phyloP scores from a whole-genome alignment of 805 yeast species.

The Nakazawaea ambrosiae region DNA sequence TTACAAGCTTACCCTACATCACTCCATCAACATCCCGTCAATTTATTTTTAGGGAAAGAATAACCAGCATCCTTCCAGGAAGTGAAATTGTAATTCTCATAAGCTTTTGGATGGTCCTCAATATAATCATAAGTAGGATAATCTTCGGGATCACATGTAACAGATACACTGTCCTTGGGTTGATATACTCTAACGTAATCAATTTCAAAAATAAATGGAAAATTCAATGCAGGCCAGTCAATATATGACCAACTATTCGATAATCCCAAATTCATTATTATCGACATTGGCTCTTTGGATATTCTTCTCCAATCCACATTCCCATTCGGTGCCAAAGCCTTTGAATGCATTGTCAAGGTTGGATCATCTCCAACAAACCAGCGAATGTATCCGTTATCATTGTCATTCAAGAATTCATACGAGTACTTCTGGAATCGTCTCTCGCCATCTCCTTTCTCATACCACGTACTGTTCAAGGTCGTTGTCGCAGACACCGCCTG shows the following conservation, averaged over 20 bases:
- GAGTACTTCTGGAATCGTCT: constrained; percentile 34
- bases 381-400: constrained; percentile 32
- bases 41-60: constrained; percentile 30
- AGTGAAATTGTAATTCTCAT: constrained; percentile 35
- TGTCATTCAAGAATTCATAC: constrained; percentile 33
- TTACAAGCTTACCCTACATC: no score
- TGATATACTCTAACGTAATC: constrained; percentile 45
- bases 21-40: constrained; percentile 18
- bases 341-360: constrained; percentile 35
- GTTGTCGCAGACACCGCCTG: constrained; percentile 41
- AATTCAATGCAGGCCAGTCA: constrained; percentile 36
- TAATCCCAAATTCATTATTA: constrained; percentile 41
- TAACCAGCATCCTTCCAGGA: constrained; percentile 39
- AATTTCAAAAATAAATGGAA: constrained; percentile 35
- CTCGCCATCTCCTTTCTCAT: constrained; percentile 26
- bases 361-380: constrained; percentile 42
- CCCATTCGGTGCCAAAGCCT: constrained; percentile 42
- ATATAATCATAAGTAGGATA: constrained; percentile 42
- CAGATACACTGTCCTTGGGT: constrained; percentile 30
- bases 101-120: constrained; percentile 31
- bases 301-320: constrained; percentile 41
- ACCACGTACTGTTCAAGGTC: constrained; percentile 39
- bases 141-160: constrained; percentile 42
- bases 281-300: constrained; percentile 44
- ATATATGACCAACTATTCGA: constrained; percentile 45